A percentile compares a stretch with the other conserved stretches of the same genome.
phyloP scores from a whole-genome alignment of 2,329 filamentous ascomycete genomes.

The Aschersonia sp. region DNA sequence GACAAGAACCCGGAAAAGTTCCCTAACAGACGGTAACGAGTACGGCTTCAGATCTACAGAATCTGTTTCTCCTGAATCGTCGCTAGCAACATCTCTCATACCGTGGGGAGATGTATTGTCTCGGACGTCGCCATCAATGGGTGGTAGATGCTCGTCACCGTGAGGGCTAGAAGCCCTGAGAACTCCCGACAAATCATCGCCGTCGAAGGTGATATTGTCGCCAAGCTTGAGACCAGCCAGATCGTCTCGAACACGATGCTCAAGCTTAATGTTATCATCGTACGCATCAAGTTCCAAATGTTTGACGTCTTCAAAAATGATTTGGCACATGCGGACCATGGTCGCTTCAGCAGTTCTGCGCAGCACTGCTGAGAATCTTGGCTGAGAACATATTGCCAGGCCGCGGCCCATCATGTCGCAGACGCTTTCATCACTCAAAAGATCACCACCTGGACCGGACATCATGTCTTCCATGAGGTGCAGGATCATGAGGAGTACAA shows the following conservation, averaged over 20 bases:
- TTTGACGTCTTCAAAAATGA: constrained; percentile 89
- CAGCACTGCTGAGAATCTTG: constrained; percentile 78
- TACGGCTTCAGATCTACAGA: constrained; percentile 65
- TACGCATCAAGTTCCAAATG: constrained; percentile 66
- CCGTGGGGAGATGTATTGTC: neutral
- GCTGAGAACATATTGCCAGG: constrained; percentile 91
- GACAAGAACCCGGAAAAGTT: constrained; percentile 85
- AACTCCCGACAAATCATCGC: neutral
- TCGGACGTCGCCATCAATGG: constrained; percentile 2
- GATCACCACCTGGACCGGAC: constrained; percentile 77
- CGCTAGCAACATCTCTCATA: constrained; percentile 8
- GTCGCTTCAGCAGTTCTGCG: constrained; percentile 86
- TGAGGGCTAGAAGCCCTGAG: neutral
- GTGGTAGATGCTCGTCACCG: neutral
- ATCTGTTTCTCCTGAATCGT: constrained; percentile 25
- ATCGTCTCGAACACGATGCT: constrained; percentile 51
- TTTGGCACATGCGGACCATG: constrained; percentile 98
- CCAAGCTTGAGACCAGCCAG: constrained; percentile 75
- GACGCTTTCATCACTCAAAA: constrained; percentile 94
- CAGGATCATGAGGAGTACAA: constrained; percentile 84
- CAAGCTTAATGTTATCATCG: constrained; percentile 49
- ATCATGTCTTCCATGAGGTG: constrained; percentile 99
- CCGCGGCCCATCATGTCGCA: constrained; percentile 99
- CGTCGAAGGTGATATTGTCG: constrained; percentile 19
- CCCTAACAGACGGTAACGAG: constrained; percentile 82